Conservation (phyloP, 208 protist genomes). For the Acanthamoeba lenticulata region DNA sequence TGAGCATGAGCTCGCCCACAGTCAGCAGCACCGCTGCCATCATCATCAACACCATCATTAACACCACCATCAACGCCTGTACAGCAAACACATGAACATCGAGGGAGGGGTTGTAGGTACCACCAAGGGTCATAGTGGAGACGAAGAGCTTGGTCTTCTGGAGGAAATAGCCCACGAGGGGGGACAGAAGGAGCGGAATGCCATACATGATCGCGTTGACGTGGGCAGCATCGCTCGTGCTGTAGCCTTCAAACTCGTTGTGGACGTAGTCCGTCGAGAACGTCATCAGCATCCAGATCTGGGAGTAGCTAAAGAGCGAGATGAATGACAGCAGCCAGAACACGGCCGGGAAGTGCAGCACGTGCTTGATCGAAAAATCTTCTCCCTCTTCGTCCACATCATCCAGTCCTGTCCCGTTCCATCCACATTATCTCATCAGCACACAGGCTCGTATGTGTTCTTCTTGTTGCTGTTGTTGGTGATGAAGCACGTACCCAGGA, state of each 20-base stretch:
- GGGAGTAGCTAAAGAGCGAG: conserved; percentile 31
- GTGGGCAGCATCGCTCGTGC: conserved; percentile 13
- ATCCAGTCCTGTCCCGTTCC: background rate
- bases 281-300: conserved; percentile 21
- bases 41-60: background rate
- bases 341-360: background rate
- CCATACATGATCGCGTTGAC: conserved; percentile 27
- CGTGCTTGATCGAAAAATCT: conserved; percentile 14
- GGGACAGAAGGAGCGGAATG: background rate
- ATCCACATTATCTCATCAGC: too few relatives aligned
- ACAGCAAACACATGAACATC: background rate
- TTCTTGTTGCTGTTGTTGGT: background rate
- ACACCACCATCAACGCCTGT: background rate
- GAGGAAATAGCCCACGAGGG: background rate
- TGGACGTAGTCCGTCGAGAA: conserved; percentile 45
- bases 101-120: background rate
- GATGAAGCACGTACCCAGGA: background rate
- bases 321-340: conserved; percentile 43
- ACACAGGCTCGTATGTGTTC: background rate
- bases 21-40: background rate
- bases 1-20: conserved; percentile 16
- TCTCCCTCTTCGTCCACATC: conserved; percentile 42
- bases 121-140: background rate
- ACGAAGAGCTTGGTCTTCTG: conserved; percentile 46
- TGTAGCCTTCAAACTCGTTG: conserved; percentile 25